These are phyloP conservation scores for Herpetomonas muscarum DNA, from an alignment of 208 protist species.

Conservation along the genomic window DNA sequence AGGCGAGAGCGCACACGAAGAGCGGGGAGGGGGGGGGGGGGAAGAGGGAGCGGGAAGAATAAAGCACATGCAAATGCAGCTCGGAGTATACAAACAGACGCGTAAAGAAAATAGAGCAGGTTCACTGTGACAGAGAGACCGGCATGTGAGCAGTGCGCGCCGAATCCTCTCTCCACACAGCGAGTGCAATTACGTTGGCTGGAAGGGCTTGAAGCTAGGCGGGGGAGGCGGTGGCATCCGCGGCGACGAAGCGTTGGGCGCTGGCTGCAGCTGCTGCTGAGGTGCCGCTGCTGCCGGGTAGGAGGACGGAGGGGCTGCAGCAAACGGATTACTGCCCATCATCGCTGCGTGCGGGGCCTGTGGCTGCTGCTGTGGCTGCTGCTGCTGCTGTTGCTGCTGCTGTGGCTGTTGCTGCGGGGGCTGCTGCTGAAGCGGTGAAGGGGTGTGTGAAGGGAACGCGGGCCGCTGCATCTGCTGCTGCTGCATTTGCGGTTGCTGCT, in stretches of 20 bases:
- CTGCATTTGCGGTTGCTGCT: neutral
- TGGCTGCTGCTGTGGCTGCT: neutral
- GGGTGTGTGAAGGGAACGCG: neutral
- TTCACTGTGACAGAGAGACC: too few species aligned
- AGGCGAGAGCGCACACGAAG: too few species aligned
- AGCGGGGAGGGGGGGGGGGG: neutral
- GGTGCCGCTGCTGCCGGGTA: neutral
- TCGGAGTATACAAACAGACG: too few species aligned
- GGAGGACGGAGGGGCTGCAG: neutral
- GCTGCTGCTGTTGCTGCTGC: constrained; percentile 3
- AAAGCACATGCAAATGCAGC: too few species aligned
- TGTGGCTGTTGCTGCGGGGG: neutral
- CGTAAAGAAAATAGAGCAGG: neutral
- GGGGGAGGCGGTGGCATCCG: neutral
- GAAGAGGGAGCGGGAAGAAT: neutral
- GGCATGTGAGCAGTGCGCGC: too few species aligned
- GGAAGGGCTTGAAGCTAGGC: constrained; percentile 16
- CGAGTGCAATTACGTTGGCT: constrained; percentile 5
- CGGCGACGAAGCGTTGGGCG: neutral
- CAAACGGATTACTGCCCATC: neutral
- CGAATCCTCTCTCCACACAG: too few species aligned
- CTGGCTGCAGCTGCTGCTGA: constrained; percentile 3
- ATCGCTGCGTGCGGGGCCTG: neutral
- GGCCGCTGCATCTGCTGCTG: neutral
- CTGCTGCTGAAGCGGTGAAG: neutral